Evolutionary conservation across 805 yeast species (phyloP).

Genomic region (Yamadazyma phyllophila): DNA sequence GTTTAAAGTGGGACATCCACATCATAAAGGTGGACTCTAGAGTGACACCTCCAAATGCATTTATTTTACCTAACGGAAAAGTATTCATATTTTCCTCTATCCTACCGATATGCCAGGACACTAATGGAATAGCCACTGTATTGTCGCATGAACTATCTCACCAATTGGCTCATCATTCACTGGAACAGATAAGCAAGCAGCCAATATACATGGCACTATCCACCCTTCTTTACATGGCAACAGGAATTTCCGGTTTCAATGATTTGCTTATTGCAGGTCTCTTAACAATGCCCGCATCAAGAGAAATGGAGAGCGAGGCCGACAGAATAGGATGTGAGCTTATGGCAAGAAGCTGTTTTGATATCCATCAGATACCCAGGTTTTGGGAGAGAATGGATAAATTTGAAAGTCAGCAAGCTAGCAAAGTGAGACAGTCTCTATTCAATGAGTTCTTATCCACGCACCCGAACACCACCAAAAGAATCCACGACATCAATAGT

Average conservation of each 20-base stretch:
- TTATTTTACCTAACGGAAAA: conserved; percentile 93
- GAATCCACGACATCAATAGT: conserved; percentile 63
- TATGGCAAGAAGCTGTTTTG: conserved; percentile 86
- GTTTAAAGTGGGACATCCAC: conserved; percentile 72
- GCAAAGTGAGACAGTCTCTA: conserved; percentile 20
- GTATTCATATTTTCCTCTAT: conserved; percentile 85
- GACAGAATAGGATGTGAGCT: conserved; percentile 91
- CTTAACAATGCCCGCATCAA: conserved; percentile 76
- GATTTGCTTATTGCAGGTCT: conserved; percentile 53
- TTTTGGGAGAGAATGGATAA: conserved; percentile 82
- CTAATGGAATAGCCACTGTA: conserved; percentile 94
- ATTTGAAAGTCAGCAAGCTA: conserved; percentile 42
- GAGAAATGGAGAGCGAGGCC: conserved; percentile 95
- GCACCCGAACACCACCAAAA: conserved; percentile 79
- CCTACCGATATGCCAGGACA: conserved; percentile 71
- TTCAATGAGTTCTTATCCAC: conserved; percentile 72
- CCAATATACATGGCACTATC: conserved; percentile 66
- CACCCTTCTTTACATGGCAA: conserved; percentile 51
- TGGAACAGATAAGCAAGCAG: conserved; percentile 74
- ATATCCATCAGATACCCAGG: conserved; percentile 68
- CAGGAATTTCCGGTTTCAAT: conserved; percentile 57
- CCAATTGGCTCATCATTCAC: conserved; percentile 87
- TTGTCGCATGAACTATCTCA: conserved; percentile 92
- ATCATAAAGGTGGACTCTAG: conserved; percentile 63
- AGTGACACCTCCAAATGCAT: conserved; percentile 87